These are phyloP conservation scores for Viridothelium virens DNA, from an alignment of 495 filamentous ascomycete genomes.

Conservation along the genomic window DNA sequence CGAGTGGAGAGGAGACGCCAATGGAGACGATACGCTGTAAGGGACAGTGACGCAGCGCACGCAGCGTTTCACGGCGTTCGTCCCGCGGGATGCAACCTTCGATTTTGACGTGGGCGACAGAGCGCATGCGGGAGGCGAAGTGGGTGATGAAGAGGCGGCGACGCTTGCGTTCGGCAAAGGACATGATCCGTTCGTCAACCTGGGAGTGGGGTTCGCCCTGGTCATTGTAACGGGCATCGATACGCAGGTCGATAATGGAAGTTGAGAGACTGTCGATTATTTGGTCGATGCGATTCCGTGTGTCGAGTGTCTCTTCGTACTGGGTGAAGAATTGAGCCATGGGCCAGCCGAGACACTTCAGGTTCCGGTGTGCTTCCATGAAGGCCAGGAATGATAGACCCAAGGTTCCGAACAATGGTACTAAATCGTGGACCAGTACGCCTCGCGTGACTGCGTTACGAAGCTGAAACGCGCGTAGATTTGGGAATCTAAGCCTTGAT, in stretches of 20 bases:
- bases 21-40: slow-evolving; percentile 32
- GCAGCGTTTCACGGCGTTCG: slow-evolving; percentile 33
- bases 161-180: slow-evolving; percentile 17
- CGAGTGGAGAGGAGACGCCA: slow-evolving; percentile 26
- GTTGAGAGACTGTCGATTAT: slow-evolving; percentile 27
- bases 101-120: slow-evolving; percentile 31
- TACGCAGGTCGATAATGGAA: slow-evolving; percentile 27
- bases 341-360: slow-evolving; percentile 32
- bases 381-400: slow-evolving; percentile 25
- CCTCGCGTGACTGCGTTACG: slow-evolving; percentile 27
- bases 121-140: slow-evolving; percentile 31
- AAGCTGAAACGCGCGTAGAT: slow-evolving; percentile 30
- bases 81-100: slow-evolving; percentile 35
- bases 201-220: slow-evolving; percentile 27
- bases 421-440: slow-evolving; percentile 19
- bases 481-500: slow-evolving; percentile 25
- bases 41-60: slow-evolving; percentile 28
- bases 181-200: background rate
- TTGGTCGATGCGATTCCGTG: slow-evolving; percentile 18
- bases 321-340: slow-evolving; percentile 31
- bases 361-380: slow-evolving; percentile 32
- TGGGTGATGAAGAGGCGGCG: slow-evolving; percentile 29
- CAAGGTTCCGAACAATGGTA: slow-evolving; percentile 26
- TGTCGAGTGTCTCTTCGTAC: background rate
- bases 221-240: slow-evolving; percentile 25